These are phyloP conservation scores for Apiospora hydei DNA, from an alignment of 2,329 filamentous ascomycete genomes.

Conservation along the genomic window DNA sequence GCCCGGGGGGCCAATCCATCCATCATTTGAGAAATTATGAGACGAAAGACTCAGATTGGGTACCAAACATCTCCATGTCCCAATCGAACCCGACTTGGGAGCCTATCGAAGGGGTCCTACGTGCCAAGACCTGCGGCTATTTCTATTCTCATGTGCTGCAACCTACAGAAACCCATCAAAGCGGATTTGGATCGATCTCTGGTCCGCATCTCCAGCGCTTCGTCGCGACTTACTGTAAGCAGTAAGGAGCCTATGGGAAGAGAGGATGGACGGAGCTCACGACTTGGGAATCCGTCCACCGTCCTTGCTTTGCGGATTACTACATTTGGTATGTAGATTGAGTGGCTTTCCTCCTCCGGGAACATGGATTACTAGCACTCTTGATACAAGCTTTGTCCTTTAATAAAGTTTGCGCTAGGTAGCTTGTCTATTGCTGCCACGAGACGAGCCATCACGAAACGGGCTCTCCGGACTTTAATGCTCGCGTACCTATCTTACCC, in stretches of 20 bases:
- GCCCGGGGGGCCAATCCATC: neutral
- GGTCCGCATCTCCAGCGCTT: neutral
- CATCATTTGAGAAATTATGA: neutral
- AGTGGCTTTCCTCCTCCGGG: neutral
- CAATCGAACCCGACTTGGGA: neutral
- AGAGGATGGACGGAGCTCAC: neutral
- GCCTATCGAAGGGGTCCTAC: neutral
- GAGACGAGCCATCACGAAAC: slow-evolving; percentile 10
- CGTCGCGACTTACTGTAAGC: neutral
- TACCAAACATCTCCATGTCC: neutral
- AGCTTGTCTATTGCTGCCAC: neutral
- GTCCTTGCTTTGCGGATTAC: neutral
- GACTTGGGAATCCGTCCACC: neutral
- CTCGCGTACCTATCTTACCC: neutral
- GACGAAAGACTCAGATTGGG: neutral
- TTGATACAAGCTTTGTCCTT: neutral
- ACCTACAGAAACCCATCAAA: slow-evolving; percentile 4
- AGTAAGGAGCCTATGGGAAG: neutral
- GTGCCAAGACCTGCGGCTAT: slow-evolving; percentile 6
- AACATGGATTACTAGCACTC: neutral
- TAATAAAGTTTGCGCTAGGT: slow-evolving; percentile 1
- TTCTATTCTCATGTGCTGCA: neutral
- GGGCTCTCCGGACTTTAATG: slow-evolving; percentile 4
- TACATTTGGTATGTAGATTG: neutral
- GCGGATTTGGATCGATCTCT: slow-evolving; percentile 13